Evolutionary conservation across 2,329 filamentous ascomycete genomes (phyloP), one percentile per base, ranked within the genome.

Genomic region (Aspergillus sojae): DNA sequence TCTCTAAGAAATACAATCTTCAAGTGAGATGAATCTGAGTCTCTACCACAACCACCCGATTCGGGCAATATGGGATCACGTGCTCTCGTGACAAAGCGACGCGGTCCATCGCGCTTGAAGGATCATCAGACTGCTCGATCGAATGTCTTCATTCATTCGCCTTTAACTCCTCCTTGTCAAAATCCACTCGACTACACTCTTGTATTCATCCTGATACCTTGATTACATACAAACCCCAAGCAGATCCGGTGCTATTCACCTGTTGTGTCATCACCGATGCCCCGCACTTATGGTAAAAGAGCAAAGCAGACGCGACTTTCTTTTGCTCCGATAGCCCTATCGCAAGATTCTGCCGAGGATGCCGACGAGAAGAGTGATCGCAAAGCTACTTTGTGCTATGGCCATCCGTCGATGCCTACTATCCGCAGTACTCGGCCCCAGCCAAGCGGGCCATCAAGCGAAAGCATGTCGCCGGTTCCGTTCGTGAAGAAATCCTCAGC

Each of bases 251-350:
- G 28, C n/a, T 21, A 36, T 12, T 26, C 6, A 19, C 52, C n/a
- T 55, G 7, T 55, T 48, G 58, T 55, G 36, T 60, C 56, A 59
- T 57, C 62, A 57, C 57, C 30, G 12, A 77, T 77, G 75, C 71
- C 75, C 63, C 72, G 74, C 68, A 74, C 68, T 58, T 66, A 69
- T 52, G 66, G 67, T 52, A 77, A 75, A 41, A 41, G 39, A 66
- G 65, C 64, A 58, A 78, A 78, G 67, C 80, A 82, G 69, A 79
- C 80, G 57, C 78, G 77, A 55, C 75, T 82, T 45, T 68, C 77
- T n/a, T 82, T 82, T 66, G 74, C 77, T 12, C 70, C 80, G 26
- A 60, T 76, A 16, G 63, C 72, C 36, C 71, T 75, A 1, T 71
- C 76, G 7, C 67, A 70, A 7, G 70, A 65, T 21, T 67, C 53